Evolutionary conservation across 192 early-diverging fungal species (phyloP).

Genomic region (Podila verticillata): DNA sequence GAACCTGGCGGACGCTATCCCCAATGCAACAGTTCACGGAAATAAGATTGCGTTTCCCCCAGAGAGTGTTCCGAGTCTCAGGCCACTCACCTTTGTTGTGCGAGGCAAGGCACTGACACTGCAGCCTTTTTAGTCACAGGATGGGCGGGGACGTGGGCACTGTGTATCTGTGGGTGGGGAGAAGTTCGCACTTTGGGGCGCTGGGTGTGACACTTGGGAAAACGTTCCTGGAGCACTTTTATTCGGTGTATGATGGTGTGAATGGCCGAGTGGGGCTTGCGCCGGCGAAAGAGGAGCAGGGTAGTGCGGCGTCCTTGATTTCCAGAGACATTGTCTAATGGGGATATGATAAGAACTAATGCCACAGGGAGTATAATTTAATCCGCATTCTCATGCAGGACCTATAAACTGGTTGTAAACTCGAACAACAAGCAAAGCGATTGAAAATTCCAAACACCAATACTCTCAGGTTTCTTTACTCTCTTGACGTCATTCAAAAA

Average conservation of each 20-base stretch:
- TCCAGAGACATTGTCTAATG: no score
- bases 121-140: background rate
- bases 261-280: slow-evolving; percentile 23
- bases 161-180: slow-evolving; percentile 3
- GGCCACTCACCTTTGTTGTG: slow-evolving; percentile 5
- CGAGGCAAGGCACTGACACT: slow-evolving; percentile 1
- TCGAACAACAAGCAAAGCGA: no score
- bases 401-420: no score
- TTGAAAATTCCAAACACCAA: no score
- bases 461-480: no score
- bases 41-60: background rate
- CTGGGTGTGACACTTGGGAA: slow-evolving; percentile 29
- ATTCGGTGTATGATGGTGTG: slow-evolving; percentile 29
- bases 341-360: no score
- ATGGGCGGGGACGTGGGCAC: background rate
- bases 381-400: no score
- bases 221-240: slow-evolving; percentile 35
- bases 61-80: background rate
- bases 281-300: no score
- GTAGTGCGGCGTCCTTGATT: no score
- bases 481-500: no score
- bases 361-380: no score
- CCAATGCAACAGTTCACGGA: slow-evolving; percentile 1
- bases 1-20: slow-evolving; percentile 10
- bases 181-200: background rate